Conservation (phyloP, 805 yeast genomes). For the Teunomyces stri region DNA sequence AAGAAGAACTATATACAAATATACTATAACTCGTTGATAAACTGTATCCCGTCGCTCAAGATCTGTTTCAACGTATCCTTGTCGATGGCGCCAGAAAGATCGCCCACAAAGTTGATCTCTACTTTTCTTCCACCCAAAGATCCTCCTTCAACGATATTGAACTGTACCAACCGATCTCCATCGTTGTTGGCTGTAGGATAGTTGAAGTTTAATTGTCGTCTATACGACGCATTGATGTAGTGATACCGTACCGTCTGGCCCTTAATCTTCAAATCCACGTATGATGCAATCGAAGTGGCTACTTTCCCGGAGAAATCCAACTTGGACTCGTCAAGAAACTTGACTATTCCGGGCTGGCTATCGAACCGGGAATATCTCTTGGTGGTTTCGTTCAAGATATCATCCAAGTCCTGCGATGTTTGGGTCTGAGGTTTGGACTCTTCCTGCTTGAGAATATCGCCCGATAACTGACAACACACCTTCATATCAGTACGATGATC, state of each 20-base stretch:
- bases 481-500: conserved; percentile 41
- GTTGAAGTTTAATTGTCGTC: conserved; percentile 45
- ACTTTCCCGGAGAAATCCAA: conserved; percentile 40
- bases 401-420: conserved; percentile 6
- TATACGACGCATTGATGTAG: conserved; percentile 41
- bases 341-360: conserved; percentile 41
- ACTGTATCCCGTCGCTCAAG: conserved; percentile 19
- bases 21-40: conserved; percentile 15
- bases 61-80: conserved; percentile 23
- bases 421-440: conserved; percentile 9
- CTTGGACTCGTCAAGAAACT: conserved; percentile 36
- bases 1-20: conserved; percentile 2
- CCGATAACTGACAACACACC: conserved; percentile 38
- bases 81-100: conserved; percentile 18
- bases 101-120: conserved; percentile 49
- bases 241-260: conserved; percentile 42
- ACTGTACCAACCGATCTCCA: conserved; percentile 36
- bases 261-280: conserved; percentile 34
- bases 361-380: conserved; percentile 27
- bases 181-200: conserved; percentile 16
- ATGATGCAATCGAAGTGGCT: conserved; percentile 37
- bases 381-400: conserved; percentile 18
- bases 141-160: conserved; percentile 55
- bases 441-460: conserved; percentile 26
- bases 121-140: conserved; percentile 51